These are phyloP conservation scores for Schoenoplectus triqueter DNA, from an alignment of 202 grass and related monocot species.

Conservation along the genomic window DNA sequence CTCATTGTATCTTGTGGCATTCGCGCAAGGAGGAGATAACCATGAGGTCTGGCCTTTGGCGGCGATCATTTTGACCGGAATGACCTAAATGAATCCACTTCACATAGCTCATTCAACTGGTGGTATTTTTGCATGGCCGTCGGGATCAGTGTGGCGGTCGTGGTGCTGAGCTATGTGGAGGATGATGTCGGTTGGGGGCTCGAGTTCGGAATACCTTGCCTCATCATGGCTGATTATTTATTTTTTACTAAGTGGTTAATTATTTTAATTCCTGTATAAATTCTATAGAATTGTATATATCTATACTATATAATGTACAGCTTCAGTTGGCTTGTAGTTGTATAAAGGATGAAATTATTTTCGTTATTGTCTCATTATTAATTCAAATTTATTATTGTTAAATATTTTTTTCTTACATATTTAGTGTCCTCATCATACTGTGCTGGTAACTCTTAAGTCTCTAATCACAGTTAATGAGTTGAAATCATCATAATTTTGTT, in stretches of 20 bases:
- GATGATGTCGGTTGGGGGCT: slow-evolving; percentile 59
- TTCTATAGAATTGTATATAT: no score
- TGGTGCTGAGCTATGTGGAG: slow-evolving; percentile 45
- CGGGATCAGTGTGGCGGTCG: slow-evolving; percentile 38
- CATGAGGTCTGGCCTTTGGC: slow-evolving; percentile 45
- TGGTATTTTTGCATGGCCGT: slow-evolving; percentile 53
- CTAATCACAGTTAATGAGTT: background rate
- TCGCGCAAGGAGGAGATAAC: slow-evolving; percentile 52
- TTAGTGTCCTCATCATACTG: no score
- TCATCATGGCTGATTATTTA: slow-evolving; percentile 30
- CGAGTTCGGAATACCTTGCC: slow-evolving; percentile 51
- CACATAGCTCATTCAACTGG: slow-evolving; percentile 63
- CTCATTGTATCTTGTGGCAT: slow-evolving; percentile 50
- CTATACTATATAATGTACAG: background rate
- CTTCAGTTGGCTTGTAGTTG: background rate
- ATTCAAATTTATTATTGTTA: background rate
- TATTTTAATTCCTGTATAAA: background rate
- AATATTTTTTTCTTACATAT: background rate
- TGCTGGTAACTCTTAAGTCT: no score
- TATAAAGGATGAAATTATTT: background rate
- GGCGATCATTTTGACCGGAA: slow-evolving; percentile 64
- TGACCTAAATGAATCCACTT: slow-evolving; percentile 42
- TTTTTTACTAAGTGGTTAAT: background rate
- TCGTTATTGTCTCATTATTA: background rate
- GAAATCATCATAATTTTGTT: background rate